A percentile compares a stretch with the other conserved stretches of the same genome.
These are phyloP conservation scores for Nitzschia sp. DNA, from an alignment of 108 stramenopile genomes.

Conservation along the genomic window DNA sequence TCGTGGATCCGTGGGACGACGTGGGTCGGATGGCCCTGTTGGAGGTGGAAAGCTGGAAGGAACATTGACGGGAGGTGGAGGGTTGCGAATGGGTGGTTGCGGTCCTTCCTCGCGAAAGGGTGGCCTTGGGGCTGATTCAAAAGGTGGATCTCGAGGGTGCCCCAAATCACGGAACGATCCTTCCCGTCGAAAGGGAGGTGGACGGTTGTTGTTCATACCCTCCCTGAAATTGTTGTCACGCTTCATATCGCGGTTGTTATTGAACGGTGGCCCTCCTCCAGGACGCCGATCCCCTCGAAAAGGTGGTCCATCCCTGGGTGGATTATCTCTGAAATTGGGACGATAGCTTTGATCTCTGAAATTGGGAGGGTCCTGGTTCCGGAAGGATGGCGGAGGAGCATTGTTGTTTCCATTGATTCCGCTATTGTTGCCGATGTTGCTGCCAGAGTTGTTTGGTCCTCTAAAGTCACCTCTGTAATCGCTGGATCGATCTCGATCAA, in stretches of 20 bases:
- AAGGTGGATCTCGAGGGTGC: background rate
- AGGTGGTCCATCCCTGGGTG: background rate
- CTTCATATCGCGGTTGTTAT: background rate
- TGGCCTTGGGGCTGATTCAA: background rate
- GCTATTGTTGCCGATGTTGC: too few relatives aligned
- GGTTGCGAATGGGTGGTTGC: slow-evolving; percentile 12
- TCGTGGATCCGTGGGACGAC: slow-evolving; percentile 45
- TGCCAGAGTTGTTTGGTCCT: too few relatives aligned
- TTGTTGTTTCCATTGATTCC: too few relatives aligned
- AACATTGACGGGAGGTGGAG: slow-evolving; percentile 9
- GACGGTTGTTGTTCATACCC: background rate
- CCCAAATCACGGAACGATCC: slow-evolving; percentile 1
- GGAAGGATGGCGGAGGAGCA: too few relatives aligned
- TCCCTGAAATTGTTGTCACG: background rate
- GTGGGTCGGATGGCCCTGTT: background rate
- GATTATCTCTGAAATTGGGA: background rate
- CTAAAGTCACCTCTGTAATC: background rate
- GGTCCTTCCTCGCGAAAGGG: slow-evolving; percentile 1
- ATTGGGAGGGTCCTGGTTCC: too few relatives aligned
- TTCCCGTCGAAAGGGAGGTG: slow-evolving; percentile 4
- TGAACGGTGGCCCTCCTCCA: background rate
- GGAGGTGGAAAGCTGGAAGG: background rate
- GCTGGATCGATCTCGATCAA: background rate
- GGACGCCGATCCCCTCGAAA: background rate
- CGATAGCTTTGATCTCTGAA: too few relatives aligned